Evolutionary conservation across 2,329 filamentous ascomycete genomes (phyloP).

Genomic region (Cadophora gregata): DNA sequence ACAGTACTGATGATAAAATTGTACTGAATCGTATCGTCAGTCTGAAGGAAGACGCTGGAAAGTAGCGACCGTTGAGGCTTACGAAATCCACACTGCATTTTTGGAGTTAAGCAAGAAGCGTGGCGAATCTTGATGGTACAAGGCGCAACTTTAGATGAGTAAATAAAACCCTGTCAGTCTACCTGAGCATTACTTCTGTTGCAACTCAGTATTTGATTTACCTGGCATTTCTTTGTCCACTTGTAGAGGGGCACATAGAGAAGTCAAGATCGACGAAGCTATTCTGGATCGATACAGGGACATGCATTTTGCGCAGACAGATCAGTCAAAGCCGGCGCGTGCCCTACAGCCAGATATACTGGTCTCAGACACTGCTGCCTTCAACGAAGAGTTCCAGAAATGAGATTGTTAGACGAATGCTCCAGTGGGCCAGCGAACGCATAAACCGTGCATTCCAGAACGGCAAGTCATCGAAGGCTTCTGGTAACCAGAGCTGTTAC

Average conservation of each 20-base stretch:
- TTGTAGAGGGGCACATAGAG: not conserved
- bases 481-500: no score
- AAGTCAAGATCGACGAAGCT: not conserved
- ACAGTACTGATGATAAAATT: conserved; percentile 79
- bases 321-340: no score
- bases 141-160: conserved; percentile 18
- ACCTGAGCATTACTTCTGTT: not conserved
- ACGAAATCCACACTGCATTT: conserved; percentile 25
- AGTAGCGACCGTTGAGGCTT: conserved; percentile 47
- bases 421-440: no score
- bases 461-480: no score
- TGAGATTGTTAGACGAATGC: no score
- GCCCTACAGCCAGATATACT: no score
- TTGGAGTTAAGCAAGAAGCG: conserved; percentile 20
- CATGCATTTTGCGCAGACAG: no score
- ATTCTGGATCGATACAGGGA: not conserved
- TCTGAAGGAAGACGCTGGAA: conserved; percentile 85
- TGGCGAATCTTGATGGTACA: conserved; percentile 3
- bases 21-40: conserved; percentile 92
- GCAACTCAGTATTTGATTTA: not conserved
- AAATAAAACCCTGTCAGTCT: not conserved
- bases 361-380: not conserved
- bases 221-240: not conserved
- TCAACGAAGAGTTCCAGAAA: not conserved
- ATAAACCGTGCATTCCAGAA: no score